phyloP scores from a whole-genome alignment of 2,329 filamentous ascomycete species.

The Phyllosticta citriasiana region DNA sequence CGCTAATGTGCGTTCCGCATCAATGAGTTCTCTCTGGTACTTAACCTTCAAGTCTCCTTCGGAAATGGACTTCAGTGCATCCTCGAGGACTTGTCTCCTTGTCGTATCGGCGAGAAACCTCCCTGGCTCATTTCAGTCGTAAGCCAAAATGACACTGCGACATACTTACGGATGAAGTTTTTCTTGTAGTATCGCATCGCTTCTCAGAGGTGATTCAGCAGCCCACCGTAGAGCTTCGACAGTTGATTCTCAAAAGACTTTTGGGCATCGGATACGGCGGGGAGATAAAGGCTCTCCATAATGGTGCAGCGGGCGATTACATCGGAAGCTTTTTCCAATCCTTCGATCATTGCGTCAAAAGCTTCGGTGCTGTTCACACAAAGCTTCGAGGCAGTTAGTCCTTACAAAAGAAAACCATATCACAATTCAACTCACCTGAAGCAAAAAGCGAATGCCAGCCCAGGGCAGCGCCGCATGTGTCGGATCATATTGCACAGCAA shows the following conservation, averaged over 20 bases:
- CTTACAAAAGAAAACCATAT: no score
- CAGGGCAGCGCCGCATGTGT: constrained; percentile 19
- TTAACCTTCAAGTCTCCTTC: background rate
- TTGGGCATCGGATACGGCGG: background rate
- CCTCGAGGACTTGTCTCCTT: background rate
- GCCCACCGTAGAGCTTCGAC: background rate
- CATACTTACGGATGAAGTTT: background rate
- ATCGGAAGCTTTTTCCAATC: background rate
- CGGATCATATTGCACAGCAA: constrained; percentile 18
- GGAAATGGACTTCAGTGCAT: background rate
- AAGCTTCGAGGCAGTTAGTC: background rate
- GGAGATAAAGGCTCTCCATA: background rate
- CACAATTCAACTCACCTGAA: constrained; percentile 13
- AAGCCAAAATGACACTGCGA: background rate
- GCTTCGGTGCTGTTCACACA: background rate
- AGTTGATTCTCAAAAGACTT: background rate
- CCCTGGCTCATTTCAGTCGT: background rate
- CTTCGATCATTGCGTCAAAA: background rate
- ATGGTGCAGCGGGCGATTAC: background rate
- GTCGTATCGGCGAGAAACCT: background rate
- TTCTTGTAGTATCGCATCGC: background rate
- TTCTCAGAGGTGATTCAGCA: background rate
- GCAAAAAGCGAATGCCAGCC: constrained; percentile 17
- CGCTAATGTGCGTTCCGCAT: background rate
- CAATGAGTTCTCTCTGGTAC: background rate